Conservation (phyloP, 139 green algal species). For the Chlamydomonas asymmetrica region DNA sequence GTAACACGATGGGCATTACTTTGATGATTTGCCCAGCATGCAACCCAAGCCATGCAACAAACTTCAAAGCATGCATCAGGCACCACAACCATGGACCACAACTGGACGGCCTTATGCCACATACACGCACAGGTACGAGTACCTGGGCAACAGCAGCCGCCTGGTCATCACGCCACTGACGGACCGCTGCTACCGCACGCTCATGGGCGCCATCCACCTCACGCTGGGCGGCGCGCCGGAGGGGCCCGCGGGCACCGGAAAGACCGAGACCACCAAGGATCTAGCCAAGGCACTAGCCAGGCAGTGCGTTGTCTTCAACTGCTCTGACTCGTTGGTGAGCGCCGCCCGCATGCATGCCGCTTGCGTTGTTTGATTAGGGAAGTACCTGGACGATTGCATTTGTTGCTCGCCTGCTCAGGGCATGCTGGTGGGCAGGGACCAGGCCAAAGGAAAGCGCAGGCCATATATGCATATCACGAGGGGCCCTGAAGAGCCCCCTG, state of each 20-base stretch:
- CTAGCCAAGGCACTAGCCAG: slow-evolving; percentile 76
- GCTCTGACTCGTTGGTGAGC: slow-evolving; percentile 74
- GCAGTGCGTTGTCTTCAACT: slow-evolving; percentile 87
- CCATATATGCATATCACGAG: too few relatives aligned
- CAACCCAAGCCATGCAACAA: neutral
- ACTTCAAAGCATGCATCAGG: slow-evolving; percentile 1
- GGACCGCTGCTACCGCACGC: slow-evolving; percentile 77
- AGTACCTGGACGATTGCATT: too few relatives aligned
- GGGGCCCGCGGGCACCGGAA: slow-evolving; percentile 64
- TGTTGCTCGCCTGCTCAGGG: too few relatives aligned
- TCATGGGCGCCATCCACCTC: slow-evolving; percentile 81
- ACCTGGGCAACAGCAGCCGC: slow-evolving; percentile 70
- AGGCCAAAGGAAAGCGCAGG: too few relatives aligned
- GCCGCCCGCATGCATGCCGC: slow-evolving; percentile 19
- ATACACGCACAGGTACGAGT: slow-evolving; percentile 86
- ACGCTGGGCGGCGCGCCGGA: slow-evolving; percentile 79
- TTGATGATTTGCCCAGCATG: too few relatives aligned
- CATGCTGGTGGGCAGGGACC: too few relatives aligned
- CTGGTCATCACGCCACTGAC: slow-evolving; percentile 78
- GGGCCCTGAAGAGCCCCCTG: too few relatives aligned
- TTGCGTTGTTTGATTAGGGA: neutral
- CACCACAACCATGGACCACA: too few relatives aligned
- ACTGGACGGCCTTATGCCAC: too few relatives aligned
- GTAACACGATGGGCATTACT: too few relatives aligned
- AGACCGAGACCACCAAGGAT: slow-evolving; percentile 87